Conservation (phyloP, 1,139 yeast species). For the Saccharomyces hybrid region DNA sequence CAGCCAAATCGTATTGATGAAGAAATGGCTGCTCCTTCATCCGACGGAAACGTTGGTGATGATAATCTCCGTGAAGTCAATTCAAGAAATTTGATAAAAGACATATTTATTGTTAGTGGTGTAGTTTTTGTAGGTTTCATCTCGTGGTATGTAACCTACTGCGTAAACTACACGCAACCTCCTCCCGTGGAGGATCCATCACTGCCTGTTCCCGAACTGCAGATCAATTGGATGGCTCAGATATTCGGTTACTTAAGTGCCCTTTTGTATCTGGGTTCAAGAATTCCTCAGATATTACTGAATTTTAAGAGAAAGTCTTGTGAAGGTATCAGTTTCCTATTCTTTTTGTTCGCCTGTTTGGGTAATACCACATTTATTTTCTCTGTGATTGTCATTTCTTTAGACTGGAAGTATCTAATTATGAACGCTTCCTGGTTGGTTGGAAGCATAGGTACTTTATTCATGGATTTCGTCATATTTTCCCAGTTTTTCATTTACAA, state of each 20-base stretch:
- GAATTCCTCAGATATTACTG: constrained; percentile 81
- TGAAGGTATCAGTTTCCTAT: constrained; percentile 87
- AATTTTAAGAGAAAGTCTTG: constrained; percentile 81
- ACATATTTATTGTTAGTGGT: constrained; percentile 55
- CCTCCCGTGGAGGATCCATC: constrained; percentile 12
- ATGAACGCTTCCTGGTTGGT: constrained; percentile 89
- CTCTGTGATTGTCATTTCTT: constrained; percentile 70
- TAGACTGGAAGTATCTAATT: constrained; percentile 59
- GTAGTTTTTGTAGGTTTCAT: constrained; percentile 71
- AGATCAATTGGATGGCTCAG: constrained; percentile 74
- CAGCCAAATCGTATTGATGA: constrained; percentile 9
- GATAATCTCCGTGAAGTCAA: constrained; percentile 5
- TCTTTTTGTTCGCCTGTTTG: constrained; percentile 85
- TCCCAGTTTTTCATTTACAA: constrained; percentile 77
- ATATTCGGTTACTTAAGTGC: constrained; percentile 92
- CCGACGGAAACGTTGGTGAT: constrained; percentile 5
- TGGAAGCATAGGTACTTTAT: constrained; percentile 83
- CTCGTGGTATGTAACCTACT: constrained; percentile 76
- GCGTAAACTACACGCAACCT: constrained; percentile 30
- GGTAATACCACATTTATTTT: constrained; percentile 88
- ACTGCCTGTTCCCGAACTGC: constrained; percentile 33
- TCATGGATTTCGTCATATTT: constrained; percentile 77
- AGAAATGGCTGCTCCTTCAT: constrained; percentile 14
- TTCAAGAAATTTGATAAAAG: constrained; percentile 30
- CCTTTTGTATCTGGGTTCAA: constrained; percentile 70